Conservation (phyloP, 768 basidiomycete species). For the Galerina sulciceps region DNA sequence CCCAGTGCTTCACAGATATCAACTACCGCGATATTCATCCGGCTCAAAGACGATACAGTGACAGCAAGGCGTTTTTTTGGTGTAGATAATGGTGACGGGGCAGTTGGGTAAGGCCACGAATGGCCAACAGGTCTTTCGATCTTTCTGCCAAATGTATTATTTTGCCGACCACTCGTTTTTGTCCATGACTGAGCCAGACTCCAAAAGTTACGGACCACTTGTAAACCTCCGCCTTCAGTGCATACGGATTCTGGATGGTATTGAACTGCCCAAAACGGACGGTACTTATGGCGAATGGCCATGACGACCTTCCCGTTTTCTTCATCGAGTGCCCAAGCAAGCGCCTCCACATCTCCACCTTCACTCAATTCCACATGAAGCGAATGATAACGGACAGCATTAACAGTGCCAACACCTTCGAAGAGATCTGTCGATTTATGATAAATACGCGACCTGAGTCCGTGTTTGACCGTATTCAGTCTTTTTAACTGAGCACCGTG, state of each 20-base stretch:
- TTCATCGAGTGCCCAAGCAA: conserved; percentile 75
- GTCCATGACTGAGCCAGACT: conserved; percentile 65
- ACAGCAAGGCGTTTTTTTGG: conserved; percentile 24
- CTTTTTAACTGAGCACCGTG: conserved; percentile 65
- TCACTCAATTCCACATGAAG: conserved; percentile 60
- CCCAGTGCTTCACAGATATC: conserved; percentile 67
- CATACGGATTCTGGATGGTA: conserved; percentile 88
- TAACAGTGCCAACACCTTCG: conserved; percentile 51
- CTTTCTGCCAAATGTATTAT: conserved; percentile 44
- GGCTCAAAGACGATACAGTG: conserved; percentile 41
- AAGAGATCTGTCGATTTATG: conserved; percentile 69
- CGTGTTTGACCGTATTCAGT: conserved; percentile 75
- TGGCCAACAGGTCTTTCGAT: conserved; percentile 44
- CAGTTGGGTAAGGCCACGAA: conserved; percentile 59
- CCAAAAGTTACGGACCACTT: conserved; percentile 79
- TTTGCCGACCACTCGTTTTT: conserved; percentile 35
- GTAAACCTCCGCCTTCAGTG: conserved; percentile 69
- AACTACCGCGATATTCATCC: conserved; percentile 45
- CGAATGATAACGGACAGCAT: conserved; percentile 82
- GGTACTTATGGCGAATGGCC: conserved; percentile 65
- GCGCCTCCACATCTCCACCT: conserved; percentile 56
- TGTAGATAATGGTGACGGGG: conserved; percentile 27
- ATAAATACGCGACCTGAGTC: conserved; percentile 67
- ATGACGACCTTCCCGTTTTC: conserved; percentile 76
- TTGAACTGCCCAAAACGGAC: conserved; percentile 88